Evolutionary conservation across 2,329 filamentous ascomycete genomes (phyloP).

Genomic region (Apiospora arundinis): DNA sequence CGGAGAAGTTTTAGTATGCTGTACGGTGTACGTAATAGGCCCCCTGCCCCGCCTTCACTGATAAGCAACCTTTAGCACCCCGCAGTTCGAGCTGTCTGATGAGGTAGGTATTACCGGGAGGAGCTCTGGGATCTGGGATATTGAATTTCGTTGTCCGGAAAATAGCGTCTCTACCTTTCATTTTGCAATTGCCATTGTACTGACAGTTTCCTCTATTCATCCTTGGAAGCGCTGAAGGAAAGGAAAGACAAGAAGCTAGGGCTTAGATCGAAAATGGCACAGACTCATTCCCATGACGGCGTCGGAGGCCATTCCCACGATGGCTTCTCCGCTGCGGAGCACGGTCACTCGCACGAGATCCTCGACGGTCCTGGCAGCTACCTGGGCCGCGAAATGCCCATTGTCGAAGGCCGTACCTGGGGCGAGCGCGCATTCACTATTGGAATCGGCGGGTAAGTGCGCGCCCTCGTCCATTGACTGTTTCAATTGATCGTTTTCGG

Average conservation of each 20-base stretch:
- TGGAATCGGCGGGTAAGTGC: conserved; percentile 89
- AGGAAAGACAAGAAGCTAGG: background rate
- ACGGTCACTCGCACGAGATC: conserved; percentile 96
- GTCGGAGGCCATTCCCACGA: conserved; percentile 60
- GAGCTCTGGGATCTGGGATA: background rate
- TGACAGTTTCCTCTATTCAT: background rate
- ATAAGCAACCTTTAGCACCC: conserved; percentile 13
- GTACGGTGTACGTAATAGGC: background rate
- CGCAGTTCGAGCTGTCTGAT: background rate
- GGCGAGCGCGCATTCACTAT: conserved; percentile 89
- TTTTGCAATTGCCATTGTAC: background rate
- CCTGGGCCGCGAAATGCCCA: conserved; percentile 88
- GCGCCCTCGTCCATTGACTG: conserved; percentile 28
- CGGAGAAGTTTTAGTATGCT: background rate
- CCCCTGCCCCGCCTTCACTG: conserved; percentile 13
- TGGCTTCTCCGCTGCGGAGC: conserved; percentile 66
- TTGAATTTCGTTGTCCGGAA: background rate
- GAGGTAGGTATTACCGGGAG: background rate
- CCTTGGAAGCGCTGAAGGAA: background rate
- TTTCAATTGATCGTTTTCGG: background rate
- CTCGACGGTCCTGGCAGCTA: conserved; percentile 93
- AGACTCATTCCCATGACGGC: conserved; percentile 62
- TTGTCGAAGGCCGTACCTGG: conserved; percentile 88
- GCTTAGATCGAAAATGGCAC: conserved; percentile 39
- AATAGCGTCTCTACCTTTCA: background rate